These are phyloP conservation scores for Heliamphora pulchella DNA, from an alignment of 179 eudicot genomes.

Conservation along the genomic window DNA sequence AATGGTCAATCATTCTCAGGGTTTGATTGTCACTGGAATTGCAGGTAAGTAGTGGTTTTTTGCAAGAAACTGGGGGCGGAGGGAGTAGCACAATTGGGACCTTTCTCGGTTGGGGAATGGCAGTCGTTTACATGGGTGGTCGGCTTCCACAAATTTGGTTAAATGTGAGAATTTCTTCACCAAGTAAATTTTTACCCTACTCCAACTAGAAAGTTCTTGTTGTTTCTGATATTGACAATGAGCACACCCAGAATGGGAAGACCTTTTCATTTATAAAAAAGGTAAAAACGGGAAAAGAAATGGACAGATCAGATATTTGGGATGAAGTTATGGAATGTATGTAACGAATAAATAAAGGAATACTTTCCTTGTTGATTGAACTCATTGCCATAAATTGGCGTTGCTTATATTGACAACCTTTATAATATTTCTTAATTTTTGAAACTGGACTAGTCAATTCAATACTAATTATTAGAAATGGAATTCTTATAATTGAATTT, in stretches of 20 bases:
- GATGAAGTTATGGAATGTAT: not conserved
- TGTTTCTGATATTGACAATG: not conserved
- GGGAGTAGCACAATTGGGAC: slow-evolving; percentile 38
- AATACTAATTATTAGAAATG: not conserved
- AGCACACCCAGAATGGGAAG: not conserved
- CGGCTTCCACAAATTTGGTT: slow-evolving; percentile 74
- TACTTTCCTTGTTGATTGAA: not conserved
- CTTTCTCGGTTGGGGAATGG: slow-evolving; percentile 79
- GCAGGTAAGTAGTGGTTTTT: slow-evolving; percentile 35
- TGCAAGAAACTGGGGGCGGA: slow-evolving; percentile 18
- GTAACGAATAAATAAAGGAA: not conserved
- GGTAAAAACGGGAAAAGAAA: not conserved
- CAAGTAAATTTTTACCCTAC: slow-evolving; percentile 7
- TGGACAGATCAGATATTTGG: not conserved
- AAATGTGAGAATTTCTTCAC: slow-evolving; percentile 50
- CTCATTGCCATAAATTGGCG: not conserved
- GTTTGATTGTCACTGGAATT: slow-evolving; percentile 19
- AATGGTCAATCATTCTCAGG: not conserved
- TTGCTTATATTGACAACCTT: not conserved
- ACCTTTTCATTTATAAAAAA: not conserved
- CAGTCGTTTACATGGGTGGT: slow-evolving; percentile 72
- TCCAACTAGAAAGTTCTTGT: not conserved
- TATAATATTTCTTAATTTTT: not conserved
- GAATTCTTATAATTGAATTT: not conserved
- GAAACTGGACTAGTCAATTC: not conserved